Evolutionary conservation across 148 eudicot species (phyloP).

Genomic region (Rheum nobile): DNA sequence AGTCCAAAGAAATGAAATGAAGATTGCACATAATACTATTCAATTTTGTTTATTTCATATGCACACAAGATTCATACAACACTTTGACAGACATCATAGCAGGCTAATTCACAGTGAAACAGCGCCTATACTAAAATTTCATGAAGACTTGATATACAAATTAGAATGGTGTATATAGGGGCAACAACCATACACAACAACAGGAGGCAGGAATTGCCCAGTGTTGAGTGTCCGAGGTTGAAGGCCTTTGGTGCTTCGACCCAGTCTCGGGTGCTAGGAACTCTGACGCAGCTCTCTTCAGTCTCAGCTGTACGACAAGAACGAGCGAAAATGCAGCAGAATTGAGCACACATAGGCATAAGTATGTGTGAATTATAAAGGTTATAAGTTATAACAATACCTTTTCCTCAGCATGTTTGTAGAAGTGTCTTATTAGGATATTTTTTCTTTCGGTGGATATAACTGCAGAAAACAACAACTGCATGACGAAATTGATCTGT

Average conservation of each 20-base stretch:
- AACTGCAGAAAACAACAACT: conserved; percentile 30
- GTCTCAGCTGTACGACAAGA: conserved; percentile 31
- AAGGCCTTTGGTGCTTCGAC: conserved; percentile 51
- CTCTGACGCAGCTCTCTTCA: conserved; percentile 58
- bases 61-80: too few species aligned
- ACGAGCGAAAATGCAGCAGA: neutral
- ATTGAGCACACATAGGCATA: neutral
- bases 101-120: too few species aligned
- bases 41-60: too few species aligned
- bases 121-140: neutral
- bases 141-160: neutral
- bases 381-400: conserved; percentile 23
- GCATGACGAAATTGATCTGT: too few species aligned
- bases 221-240: conserved; percentile 27
- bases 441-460: conserved; percentile 62
- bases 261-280: conserved; percentile 42
- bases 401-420: conserved; percentile 74
- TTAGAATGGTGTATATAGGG: neutral
- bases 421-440: conserved; percentile 65
- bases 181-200: neutral
- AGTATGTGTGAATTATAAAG: neutral
- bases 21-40: too few species aligned
- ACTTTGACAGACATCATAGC: too few species aligned
- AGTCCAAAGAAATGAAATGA: too few species aligned
- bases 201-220: too few species aligned